Base-by-base conservation (phyloP, 2,329 filamentous ascomycete species). In the Pseudogymnoascus sp. region DNA sequence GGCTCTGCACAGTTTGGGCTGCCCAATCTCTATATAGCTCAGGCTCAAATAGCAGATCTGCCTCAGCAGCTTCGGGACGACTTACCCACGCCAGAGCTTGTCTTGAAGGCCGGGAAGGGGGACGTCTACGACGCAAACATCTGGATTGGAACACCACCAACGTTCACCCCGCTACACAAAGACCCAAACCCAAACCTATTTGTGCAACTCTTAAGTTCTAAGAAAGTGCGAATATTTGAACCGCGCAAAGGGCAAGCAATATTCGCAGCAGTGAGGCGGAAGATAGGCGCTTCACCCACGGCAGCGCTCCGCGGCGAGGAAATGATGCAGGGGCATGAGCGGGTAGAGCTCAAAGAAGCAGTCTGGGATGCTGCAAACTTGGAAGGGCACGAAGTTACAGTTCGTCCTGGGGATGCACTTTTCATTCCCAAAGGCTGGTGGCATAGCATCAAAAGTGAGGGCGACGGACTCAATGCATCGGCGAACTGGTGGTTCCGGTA, bases 141-240 rank as follows among this genome's bases (percentile, higher is more conserved):
- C 44, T 99, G 93, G 93, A 81, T 97, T 10, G 94, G 94, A 0
- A 78, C 87, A 11, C 85, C 91, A 39, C 91, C 91, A 0, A 97
- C 92, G 0, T 92, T 91, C 68, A 97, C 94, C 0, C 92, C 94
- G 3, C 78, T 96, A 2, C 94, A 99, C 74, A 84, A 89, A 61
- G 94, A 99, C 69, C 94, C 94, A 0, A 97, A 97, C 69, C 91
- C 91, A 0, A 99, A 99, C 71, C 69, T 97, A 0, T 96, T 97
- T 71, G 84, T 90, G 50, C 94, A 99, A 74, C 74, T 97, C 10
- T 84, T 84, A 13, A 85, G 90, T 3, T 74, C 71, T 59, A 99
- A 99, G 74, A 72, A 76, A 0, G 78, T 97, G 13, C 81, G 92
- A n/a, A 71, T 97, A 10, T 79, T 93, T 62, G 75, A 79, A 4